These are phyloP conservation scores for Salix brachista DNA, from an alignment of 345 rosid species.

Conservation along the genomic window DNA sequence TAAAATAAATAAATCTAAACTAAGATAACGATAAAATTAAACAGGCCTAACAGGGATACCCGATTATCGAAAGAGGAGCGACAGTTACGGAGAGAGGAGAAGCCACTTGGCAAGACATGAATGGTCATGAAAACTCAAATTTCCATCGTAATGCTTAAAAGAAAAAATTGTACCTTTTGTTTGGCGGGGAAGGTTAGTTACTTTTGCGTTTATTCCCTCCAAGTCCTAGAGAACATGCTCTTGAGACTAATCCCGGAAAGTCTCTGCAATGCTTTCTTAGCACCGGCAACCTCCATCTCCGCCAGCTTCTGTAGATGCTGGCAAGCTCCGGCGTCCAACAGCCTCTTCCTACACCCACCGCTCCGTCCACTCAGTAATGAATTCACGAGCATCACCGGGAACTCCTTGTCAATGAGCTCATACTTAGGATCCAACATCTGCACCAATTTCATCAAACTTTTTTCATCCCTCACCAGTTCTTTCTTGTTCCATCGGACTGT, in stretches of 20 bases:
- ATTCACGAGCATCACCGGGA: slow-evolving; percentile 53
- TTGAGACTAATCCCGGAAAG: slow-evolving; percentile 56
- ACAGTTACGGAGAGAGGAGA: no score
- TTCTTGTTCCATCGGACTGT: slow-evolving; percentile 57
- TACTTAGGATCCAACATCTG: slow-evolving; percentile 67
- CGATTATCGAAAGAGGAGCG: no score
- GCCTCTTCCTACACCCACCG: slow-evolving; percentile 43
- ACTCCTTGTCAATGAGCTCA: slow-evolving; percentile 49
- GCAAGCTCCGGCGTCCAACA: slow-evolving; percentile 54
- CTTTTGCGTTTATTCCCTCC: slow-evolving; percentile 54
- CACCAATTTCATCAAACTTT: slow-evolving; percentile 58
- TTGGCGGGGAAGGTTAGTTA: slow-evolving; percentile 36
- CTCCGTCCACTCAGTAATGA: slow-evolving; percentile 48
- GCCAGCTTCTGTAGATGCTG: slow-evolving; percentile 48
- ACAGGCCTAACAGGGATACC: no score
- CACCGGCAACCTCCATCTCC: slow-evolving; percentile 66
- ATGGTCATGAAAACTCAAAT: neutral
- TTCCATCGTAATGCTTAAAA: slow-evolving; percentile 19
- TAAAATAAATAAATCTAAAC: neutral
- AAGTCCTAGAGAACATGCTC: slow-evolving; percentile 54
- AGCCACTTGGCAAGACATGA: neutral
- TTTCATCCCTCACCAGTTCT: slow-evolving; percentile 63
- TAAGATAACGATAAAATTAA: neutral
- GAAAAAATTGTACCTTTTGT: slow-evolving; percentile 25
- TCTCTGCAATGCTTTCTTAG: slow-evolving; percentile 57